These are phyloP conservation scores for Jamesozyma jinghongensis DNA, from an alignment of 805 yeast genomes.

Conservation along the genomic window DNA sequence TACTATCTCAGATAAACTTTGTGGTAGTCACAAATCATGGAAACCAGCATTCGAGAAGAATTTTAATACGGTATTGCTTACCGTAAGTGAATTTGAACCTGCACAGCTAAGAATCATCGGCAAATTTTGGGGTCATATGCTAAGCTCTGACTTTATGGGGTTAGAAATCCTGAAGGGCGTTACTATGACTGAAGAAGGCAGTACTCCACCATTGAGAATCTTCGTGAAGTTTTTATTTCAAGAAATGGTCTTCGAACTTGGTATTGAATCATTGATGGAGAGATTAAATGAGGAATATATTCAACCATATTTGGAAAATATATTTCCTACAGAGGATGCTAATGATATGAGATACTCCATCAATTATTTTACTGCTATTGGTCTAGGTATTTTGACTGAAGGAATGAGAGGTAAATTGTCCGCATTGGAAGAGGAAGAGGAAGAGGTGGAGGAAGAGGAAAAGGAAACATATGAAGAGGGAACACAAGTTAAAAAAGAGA, in stretches of 20 bases:
- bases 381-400: conserved; percentile 76
- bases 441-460: conserved; percentile 9
- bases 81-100: conserved; percentile 48
- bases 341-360: conserved; percentile 66
- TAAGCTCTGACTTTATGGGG: conserved; percentile 59
- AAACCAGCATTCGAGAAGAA: conserved; percentile 39
- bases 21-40: conserved; percentile 50
- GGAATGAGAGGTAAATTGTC: conserved; percentile 56
- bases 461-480: conserved; percentile 8
- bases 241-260: conserved; percentile 70
- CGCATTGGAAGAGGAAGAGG: conserved; percentile 26
- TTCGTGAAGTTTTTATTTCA: conserved; percentile 73
- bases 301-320: conserved; percentile 40
- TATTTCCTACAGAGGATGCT: conserved; percentile 53
- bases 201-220: conserved; percentile 74
- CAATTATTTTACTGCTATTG: conserved; percentile 89
- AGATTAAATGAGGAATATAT: conserved; percentile 47
- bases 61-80: conserved; percentile 48
- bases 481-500: conserved; percentile 9
- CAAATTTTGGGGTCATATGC: conserved; percentile 74
- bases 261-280: conserved; percentile 40
- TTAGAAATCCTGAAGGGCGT: conserved; percentile 53
- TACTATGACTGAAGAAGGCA: conserved; percentile 55
- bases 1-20: conserved; percentile 57
- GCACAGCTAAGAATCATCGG: conserved; percentile 71